Conservation (phyloP, 495 filamentous ascomycete genomes). For the Aspergillus hancockii region DNA sequence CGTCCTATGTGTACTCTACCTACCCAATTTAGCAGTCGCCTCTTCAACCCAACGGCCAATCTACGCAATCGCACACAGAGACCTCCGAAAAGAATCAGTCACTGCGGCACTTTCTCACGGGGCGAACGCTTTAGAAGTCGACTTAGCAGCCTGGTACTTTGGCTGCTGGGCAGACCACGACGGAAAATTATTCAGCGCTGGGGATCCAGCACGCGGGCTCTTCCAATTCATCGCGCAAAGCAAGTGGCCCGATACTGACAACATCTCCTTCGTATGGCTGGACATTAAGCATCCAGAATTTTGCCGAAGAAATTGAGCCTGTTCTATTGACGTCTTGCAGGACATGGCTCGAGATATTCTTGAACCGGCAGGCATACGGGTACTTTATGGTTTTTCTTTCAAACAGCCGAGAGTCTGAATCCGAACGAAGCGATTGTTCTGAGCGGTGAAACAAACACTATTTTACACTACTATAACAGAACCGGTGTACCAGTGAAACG, state of each 20-base stretch:
- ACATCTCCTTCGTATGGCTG: no score
- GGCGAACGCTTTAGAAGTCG: slow-evolving; percentile 20
- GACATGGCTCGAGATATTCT: slow-evolving; percentile 6
- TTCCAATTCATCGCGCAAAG: slow-evolving; percentile 5
- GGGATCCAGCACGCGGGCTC: slow-evolving; percentile 1
- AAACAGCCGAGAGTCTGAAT: neutral
- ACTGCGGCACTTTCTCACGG: slow-evolving; percentile 10
- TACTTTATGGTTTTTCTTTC: slow-evolving; percentile 11
- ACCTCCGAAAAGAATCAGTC: slow-evolving; percentile 8
- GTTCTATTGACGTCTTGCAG: slow-evolving; percentile 2
- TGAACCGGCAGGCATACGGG: neutral
- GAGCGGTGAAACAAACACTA: neutral
- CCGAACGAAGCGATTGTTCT: slow-evolving; percentile 10
- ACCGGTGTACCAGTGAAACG: neutral
- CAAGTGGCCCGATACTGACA: slow-evolving; percentile 1
- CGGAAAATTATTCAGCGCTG: neutral
- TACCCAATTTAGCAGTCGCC: neutral
- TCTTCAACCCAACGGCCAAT: neutral
- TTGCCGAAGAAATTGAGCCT: neutral
- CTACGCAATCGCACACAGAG: slow-evolving; percentile 14
- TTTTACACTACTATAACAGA: neutral
- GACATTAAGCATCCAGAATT: slow-evolving; percentile 9
- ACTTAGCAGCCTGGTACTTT: neutral
- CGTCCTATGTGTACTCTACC: neutral
- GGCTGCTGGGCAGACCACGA: slow-evolving; percentile 13